phyloP scores from a whole-genome alignment of 1,284 basidiomycete species.

The Ceratobasidium papillatum region DNA sequence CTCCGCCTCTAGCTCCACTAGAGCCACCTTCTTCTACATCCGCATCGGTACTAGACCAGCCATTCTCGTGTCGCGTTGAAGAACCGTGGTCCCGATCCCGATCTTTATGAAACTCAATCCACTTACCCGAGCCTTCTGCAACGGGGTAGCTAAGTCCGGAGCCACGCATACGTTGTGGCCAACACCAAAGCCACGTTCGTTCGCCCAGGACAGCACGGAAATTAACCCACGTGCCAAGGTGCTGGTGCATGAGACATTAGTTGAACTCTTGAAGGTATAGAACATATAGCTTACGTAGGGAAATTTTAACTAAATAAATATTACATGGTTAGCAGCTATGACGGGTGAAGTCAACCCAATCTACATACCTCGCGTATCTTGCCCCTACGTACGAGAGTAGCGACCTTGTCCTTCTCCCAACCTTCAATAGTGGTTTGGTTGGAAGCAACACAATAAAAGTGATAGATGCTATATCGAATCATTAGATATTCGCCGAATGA shows the following conservation, averaged over 20 bases:
- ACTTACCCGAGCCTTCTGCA: slow-evolving; percentile 80
- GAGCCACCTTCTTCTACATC: slow-evolving; percentile 36
- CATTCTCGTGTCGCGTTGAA: slow-evolving; percentile 15
- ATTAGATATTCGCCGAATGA: slow-evolving; percentile 27
- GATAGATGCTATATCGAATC: slow-evolving; percentile 72
- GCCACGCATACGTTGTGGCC: slow-evolving; percentile 68
- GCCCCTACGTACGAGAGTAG: slow-evolving; percentile 83
- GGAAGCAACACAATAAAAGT: slow-evolving; percentile 79
- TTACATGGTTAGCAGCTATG: neutral
- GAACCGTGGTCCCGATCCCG: slow-evolving; percentile 41
- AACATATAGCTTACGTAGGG: slow-evolving; percentile 75
- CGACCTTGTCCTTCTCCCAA: slow-evolving; percentile 96
- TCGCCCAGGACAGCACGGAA: slow-evolving; percentile 78
- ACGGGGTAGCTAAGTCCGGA: slow-evolving; percentile 82
- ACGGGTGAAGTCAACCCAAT: slow-evolving; percentile 7
- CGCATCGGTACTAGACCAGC: slow-evolving; percentile 35
- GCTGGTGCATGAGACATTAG: slow-evolving; percentile 36
- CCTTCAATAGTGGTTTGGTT: slow-evolving; percentile 97
- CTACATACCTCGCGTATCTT: slow-evolving; percentile 78
- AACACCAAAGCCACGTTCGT: slow-evolving; percentile 83
- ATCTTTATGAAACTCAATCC: slow-evolving; percentile 60
- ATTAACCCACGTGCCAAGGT: slow-evolving; percentile 57
- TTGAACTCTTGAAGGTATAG: neutral
- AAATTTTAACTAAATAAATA: slow-evolving; percentile 77
- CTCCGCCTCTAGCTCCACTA: slow-evolving; percentile 20